Base-by-base conservation (phyloP, 2,329 filamentous ascomycete species). In the Colletotrichum cordylinicola region DNA sequence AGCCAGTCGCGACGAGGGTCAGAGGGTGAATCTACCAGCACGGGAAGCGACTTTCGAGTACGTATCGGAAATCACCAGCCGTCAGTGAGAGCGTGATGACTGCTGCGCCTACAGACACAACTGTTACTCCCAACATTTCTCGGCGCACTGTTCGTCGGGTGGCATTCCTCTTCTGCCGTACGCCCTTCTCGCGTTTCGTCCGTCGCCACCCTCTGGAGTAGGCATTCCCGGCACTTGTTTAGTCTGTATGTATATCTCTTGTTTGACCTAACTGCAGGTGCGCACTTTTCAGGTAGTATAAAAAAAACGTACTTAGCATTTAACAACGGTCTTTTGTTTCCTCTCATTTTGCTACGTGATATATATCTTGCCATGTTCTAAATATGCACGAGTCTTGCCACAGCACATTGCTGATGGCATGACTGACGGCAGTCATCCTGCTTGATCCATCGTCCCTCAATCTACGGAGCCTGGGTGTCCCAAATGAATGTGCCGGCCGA, bases 391-490 rank as follows among this genome's bases (percentile, higher is more conserved):
- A 74, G 58, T 62, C 62, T 82, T 83, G 84, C 31, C n/a, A 35
- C 58, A 83, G 43, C 80, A 82, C 83, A 82, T 84, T 80, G 24
- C 5, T 15, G 12, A 84, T 83, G 82, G 82, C 82, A 83, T 61
- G 56, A 82, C 82, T 79, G 88, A 91, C 90, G 88, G 86, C 89
- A 88, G 88, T 86, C 91, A 91, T 88, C 91, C 90, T 87, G 83
- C 89, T 93, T 91, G 87, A 88, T 90, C 90, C 89, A 83, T 89
- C 87, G 85, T 86, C 90, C 88, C 89, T 91, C 88, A 84, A 86
- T 89, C 88, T 88, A 86, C 85, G 81, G 81, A 82, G 79, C 77
- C 13, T 68, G 48, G 75, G 43, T 67, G 56, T 56, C 48, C 39
- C 67, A 39, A 39, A 35, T 48, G 64, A 65, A 65, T 48, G 33